Conservation (phyloP, 2,329 filamentous ascomycete species). For the Fusarium scirpi region DNA sequence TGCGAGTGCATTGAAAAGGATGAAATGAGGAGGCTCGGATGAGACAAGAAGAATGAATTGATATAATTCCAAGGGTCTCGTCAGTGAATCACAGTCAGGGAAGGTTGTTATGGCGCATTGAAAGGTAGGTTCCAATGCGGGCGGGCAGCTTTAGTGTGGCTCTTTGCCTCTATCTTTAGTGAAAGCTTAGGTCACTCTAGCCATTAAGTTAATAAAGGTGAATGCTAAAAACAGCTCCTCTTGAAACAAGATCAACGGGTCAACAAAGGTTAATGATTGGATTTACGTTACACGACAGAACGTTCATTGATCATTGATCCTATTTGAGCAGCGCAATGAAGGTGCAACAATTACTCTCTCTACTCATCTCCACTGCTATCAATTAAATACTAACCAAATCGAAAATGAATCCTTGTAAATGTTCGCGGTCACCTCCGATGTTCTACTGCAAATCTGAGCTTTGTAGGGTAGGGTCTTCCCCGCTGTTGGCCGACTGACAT, state of each 20-base stretch:
- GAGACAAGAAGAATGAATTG: neutral
- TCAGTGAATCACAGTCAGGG: constrained; percentile 21
- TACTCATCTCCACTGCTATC: constrained; percentile 1
- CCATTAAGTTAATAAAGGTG: constrained; percentile 8
- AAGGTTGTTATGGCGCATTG: neutral
- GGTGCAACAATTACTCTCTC: neutral
- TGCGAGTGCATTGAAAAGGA: constrained; percentile 5
- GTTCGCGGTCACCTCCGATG: constrained; percentile 37
- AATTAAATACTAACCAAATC: constrained; percentile 8
- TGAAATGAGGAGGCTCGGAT: constrained; percentile 7
- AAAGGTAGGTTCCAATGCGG: neutral
- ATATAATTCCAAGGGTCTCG: neutral
- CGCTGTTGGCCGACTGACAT: constrained; percentile 25
- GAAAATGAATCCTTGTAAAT: constrained; percentile 9
- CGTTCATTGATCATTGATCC: neutral
- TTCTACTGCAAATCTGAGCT: neutral
- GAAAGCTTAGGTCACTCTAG: constrained; percentile 18
- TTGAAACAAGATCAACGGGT: neutral
- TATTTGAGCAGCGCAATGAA: neutral
- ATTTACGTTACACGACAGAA: neutral
- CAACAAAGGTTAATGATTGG: neutral
- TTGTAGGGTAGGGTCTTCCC: constrained; percentile 24
- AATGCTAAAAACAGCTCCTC: constrained; percentile 21
- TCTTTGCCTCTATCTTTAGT: constrained; percentile 1
- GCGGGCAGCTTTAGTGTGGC: constrained; percentile 2